Evolutionary conservation across 2,329 filamentous ascomycete genomes (phyloP).

Genomic region (Alternaria sp.): DNA sequence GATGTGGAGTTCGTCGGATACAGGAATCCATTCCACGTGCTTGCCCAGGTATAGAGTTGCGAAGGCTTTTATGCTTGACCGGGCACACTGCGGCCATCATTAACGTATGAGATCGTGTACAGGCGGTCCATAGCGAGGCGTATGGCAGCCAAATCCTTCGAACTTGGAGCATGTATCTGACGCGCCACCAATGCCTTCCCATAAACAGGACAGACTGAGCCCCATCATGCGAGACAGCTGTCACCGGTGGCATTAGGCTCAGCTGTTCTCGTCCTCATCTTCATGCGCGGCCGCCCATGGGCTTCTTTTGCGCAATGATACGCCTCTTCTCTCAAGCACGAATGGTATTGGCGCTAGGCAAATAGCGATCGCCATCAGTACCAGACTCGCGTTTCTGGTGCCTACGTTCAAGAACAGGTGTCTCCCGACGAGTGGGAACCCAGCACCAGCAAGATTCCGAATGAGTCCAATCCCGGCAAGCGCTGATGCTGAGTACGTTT

Average conservation of each 20-base stretch:
- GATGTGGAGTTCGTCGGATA: neutral
- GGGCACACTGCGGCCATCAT: neutral
- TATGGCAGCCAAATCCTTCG: neutral
- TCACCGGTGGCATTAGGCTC: neutral
- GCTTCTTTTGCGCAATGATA: constrained; percentile 44
- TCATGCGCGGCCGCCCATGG: constrained; percentile 50
- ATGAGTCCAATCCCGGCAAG: constrained; percentile 51
- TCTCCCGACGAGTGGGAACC: constrained; percentile 42
- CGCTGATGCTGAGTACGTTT: constrained; percentile 52
- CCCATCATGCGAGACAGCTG: neutral
- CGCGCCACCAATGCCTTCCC: neutral
- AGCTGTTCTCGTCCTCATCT: constrained; percentile 36
- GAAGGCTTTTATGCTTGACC: neutral
- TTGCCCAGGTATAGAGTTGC: neutral
- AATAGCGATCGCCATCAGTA: constrained; percentile 38
- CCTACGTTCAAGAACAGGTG: constrained; percentile 40
- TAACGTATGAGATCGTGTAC: neutral
- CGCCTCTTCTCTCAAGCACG: constrained; percentile 43
- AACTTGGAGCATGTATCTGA: neutral
- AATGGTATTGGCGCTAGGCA: constrained; percentile 43
- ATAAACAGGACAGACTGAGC: neutral
- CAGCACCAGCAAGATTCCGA: constrained; percentile 47
- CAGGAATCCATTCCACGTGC: neutral
- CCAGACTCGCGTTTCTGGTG: constrained; percentile 38
- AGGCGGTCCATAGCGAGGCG: neutral